Evolutionary conservation across 1,139 yeast genomes (phyloP), one percentile per base, ranked within the genome.

Genomic region (Kluyveromyces sp.): DNA sequence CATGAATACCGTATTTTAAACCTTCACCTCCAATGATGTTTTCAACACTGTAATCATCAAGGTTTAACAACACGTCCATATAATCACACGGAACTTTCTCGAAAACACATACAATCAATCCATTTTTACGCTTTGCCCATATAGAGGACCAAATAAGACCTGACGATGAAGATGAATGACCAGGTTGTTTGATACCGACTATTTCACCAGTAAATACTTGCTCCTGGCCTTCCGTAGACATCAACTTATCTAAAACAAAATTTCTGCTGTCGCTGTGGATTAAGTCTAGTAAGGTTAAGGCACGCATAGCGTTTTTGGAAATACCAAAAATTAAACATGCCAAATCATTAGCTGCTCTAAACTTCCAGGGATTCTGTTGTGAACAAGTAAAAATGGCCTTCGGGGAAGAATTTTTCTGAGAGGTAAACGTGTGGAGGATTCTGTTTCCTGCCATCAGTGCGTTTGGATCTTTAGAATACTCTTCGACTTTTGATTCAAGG

Each of bases 321-420:
- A 85, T 79, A 21, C 96, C 97, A 68, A 89, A 86, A 71, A 86
- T 81, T 53, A 88, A 72, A 60, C 95, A 85, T 0, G 96, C 96
- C 56, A 88, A 71, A 65, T 90, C 97, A 60, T 90, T 90, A 6
- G 95, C 90, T 5, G 95, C 90, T 55, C 79, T 78, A 41, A 90
- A 77, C 25, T 73, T 67, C 88, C 94, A 90, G 0, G 97, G 97
- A 42, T 77, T 73, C n/a, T 76, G 78, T 25, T 77, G 69, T 8
- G 79, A 81, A 37, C 94, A 86, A 0, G 96, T 88, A 63, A 90
- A 83, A 4, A 89, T 83, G 0, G 95, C 92, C 60, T 83, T 88
- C 37, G 90, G 89, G 3, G 81, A 72, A 0, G 81, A 71, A 49
- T 80, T 82, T 55, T 81, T 83, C 4, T 82, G 81, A 4, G 84